These are phyloP conservation scores for Akanthomyces muscarius DNA, from an alignment of 2,329 filamentous ascomycete species.

Conservation along the genomic window DNA sequence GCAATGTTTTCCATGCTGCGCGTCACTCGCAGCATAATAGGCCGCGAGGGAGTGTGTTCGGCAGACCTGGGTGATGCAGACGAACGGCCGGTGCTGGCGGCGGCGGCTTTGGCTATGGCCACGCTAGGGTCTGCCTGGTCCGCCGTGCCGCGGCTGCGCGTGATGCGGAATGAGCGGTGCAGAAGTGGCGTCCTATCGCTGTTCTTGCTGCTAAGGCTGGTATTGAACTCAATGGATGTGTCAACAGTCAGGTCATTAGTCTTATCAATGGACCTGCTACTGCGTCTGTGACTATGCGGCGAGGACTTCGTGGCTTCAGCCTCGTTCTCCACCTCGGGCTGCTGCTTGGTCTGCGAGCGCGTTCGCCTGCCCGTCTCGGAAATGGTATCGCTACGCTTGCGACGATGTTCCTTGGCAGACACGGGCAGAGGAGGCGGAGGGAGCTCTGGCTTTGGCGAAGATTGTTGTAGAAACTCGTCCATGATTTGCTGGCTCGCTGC, in stretches of 20 bases:
- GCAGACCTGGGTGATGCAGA: not conserved
- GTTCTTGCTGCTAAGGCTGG: not conserved
- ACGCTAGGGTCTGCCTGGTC: conserved; percentile 27
- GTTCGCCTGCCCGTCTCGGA: conserved; percentile 11
- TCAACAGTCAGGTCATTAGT: not conserved
- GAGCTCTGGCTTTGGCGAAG: conserved; percentile 20
- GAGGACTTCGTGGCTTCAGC: conserved; percentile 22
- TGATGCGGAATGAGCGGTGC: conserved; percentile 24
- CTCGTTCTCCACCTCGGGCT: conserved; percentile 28
- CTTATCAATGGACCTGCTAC: conserved; percentile 9
- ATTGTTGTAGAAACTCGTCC: conserved; percentile 27
- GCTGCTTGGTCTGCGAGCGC: conserved; percentile 11
- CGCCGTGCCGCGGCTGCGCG: conserved; percentile 24
- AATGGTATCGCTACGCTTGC: conserved; percentile 13
- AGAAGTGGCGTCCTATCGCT: conserved; percentile 9
- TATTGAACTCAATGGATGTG: not conserved
- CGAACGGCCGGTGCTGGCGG: not conserved
- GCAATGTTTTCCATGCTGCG: conserved; percentile 24
- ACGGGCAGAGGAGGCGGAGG: not conserved
- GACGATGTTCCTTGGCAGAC: conserved; percentile 1
- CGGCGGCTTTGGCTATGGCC: conserved; percentile 22
- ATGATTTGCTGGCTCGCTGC: conserved; percentile 29
- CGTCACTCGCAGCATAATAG: conserved; percentile 25
- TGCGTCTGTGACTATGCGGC: conserved; percentile 8
- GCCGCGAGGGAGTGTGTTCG: conserved; percentile 14